Conservation (phyloP, 2,329 filamentous ascomycete species). For the Monilinia fructicola region DNA sequence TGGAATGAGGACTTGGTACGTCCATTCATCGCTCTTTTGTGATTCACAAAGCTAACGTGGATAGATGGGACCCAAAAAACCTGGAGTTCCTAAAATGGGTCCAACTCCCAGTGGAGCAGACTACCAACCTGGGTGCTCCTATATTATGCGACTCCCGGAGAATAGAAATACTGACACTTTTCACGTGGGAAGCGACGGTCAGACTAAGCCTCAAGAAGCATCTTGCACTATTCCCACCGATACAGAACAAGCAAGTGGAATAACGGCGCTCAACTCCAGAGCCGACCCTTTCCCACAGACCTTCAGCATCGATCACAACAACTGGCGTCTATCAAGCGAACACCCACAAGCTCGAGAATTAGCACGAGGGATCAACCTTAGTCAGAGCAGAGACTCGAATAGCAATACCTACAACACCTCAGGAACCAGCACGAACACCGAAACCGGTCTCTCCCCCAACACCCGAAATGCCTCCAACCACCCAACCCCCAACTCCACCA, state of each 20-base stretch:
- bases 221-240: not conserved
- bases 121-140: constrained; percentile 27
- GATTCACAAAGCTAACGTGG: constrained; percentile 25
- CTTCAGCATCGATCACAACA: constrained; percentile 24
- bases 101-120: constrained; percentile 2
- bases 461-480: constrained; percentile 46
- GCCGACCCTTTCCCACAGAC: constrained; percentile 18
- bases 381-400: constrained; percentile 17
- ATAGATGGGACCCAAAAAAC: constrained; percentile 33
- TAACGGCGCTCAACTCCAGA: constrained; percentile 16
- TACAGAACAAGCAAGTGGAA: not conserved
- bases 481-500: constrained; percentile 61
- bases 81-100: constrained; percentile 24
- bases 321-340: constrained; percentile 29
- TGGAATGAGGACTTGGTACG: constrained; percentile 42
- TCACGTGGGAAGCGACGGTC: not conserved
- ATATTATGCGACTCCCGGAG: constrained; percentile 24
- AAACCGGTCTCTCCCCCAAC: constrained; percentile 34
- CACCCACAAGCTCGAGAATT: constrained; percentile 10
- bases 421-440: constrained; percentile 44
- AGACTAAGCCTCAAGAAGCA: not conserved
- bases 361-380: not conserved
- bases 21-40: constrained; percentile 26
- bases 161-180: not conserved
- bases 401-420: constrained; percentile 26